These are phyloP conservation scores for Paraurostyla sp. DNA, from an alignment of 73 alveolate species.

Conservation along the genomic window DNA sequence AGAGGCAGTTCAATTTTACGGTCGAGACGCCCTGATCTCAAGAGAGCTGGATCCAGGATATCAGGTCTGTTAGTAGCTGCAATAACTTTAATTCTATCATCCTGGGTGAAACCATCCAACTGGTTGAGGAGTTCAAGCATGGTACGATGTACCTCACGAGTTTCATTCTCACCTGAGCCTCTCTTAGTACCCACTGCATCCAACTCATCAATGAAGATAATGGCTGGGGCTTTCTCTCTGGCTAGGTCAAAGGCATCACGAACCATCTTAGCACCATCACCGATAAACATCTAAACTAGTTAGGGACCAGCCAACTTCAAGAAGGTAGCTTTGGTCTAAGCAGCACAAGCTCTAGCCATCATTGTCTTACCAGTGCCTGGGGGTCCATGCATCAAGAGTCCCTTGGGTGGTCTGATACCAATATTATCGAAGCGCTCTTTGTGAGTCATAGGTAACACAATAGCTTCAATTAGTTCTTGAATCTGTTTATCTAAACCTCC, in stretches of 20 bases:
- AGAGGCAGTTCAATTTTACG: constrained; percentile 99
- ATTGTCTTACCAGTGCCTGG: constrained; percentile 99
- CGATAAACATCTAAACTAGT: constrained; percentile 99
- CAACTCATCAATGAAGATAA: constrained; percentile 99
- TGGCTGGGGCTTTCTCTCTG: constrained; percentile 99
- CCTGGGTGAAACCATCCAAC: constrained; percentile 98
- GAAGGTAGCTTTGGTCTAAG: constrained; percentile 98
- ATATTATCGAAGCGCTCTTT: constrained; percentile 99
- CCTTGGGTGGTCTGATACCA: constrained; percentile 99
- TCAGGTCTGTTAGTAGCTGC: constrained; percentile 99
- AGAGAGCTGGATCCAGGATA: constrained; percentile 99
- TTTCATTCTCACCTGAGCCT: constrained; percentile 95
- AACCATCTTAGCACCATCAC: constrained; percentile 99
- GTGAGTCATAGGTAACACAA: constrained; percentile 99
- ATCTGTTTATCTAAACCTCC: constrained; percentile 99
- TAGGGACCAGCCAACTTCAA: constrained; percentile 99
- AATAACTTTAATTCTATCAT: constrained; percentile 95
- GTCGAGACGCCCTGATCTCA: constrained; percentile 99
- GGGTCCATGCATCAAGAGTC: constrained; percentile 99
- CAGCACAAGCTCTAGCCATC: constrained; percentile 99
- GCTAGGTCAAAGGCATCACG: constrained; percentile 99
- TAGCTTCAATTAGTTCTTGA: constrained; percentile 99
- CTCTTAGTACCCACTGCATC: constrained; percentile 99
- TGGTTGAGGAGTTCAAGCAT: constrained; percentile 99
- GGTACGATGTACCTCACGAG: constrained; percentile 99